Base-by-base conservation (phyloP, 139 green algal species). In the Nannochloris sp. region DNA sequence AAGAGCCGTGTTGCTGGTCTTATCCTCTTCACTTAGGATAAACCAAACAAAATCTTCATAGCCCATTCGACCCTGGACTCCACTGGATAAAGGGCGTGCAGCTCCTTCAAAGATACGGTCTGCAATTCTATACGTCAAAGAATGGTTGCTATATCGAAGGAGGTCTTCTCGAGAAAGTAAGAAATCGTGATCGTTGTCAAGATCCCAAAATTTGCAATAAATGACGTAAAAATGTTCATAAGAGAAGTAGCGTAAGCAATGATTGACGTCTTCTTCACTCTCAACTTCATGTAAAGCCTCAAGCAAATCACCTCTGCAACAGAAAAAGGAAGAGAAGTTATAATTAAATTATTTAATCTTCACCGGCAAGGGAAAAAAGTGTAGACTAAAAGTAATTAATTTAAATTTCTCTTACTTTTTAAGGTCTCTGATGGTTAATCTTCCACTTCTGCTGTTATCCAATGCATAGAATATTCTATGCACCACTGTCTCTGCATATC, bases 221-320 rank as follows among this genome's bases (percentile, higher is more conserved):
- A 99, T 91, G 34, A 99, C 94, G 71, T 99, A 99, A 67, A 99
- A 99, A 78, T 99, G 94, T 81, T 99, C 94, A 72, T 99, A 99
- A 13, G 82, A 94, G 71, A 97, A 97, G 76, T 95, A 96, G 60
- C 83, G 83, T 24, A 93, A 24, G 73, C 31, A 95, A 66, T 84
- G 79, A 83, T 99, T 99, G 78, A 99, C 95, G 81, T 99, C 94
- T 65, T 93, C 87, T 67, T 97, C 87, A 30, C 80, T 69, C 57
- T 98, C 92, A 61, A 97, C 77, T 47, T 86, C 64, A 25, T 80
- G 68, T 71, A 99, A 78, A 3, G 86, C 84, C 15, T 85, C 75
- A 37, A 97, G 62, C 39, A 99, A 60, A 63, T 96, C 88, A 23
- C 84, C 83, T n/a, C n/a, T n/a, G n/a, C n/a, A n/a, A n/a, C n/a